phyloP scores from a whole-genome alignment of 352 stramenopile genomes.

The Phytophthora crassamura region DNA sequence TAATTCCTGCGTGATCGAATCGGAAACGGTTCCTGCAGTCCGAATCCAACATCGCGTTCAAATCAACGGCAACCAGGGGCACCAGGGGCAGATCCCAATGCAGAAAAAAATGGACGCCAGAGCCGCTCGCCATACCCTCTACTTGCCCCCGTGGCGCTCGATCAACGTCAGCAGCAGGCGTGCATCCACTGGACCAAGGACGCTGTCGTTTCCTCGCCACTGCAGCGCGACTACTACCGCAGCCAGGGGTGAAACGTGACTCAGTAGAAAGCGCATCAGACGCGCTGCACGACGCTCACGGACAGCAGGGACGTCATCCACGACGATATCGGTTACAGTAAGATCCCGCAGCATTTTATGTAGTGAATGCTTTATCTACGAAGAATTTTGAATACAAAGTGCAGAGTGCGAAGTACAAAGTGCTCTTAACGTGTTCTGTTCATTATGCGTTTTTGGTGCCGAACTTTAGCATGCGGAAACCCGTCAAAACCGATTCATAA shows the following conservation, averaged over 20 bases:
- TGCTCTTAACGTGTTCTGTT: neutral
- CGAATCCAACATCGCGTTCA: slow-evolving; percentile 3
- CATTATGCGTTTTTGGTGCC: neutral
- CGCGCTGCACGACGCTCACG: neutral
- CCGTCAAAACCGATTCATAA: neutral
- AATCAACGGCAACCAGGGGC: slow-evolving; percentile 3
- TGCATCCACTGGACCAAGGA: neutral
- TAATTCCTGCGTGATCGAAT: slow-evolving; percentile 7
- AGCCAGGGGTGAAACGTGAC: neutral
- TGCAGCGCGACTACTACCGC: neutral
- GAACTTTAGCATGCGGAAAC: neutral
- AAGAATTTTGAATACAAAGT: neutral
- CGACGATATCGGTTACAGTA: neutral
- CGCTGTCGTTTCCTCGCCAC: slow-evolving; percentile 3
- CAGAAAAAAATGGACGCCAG: slow-evolving; percentile 1
- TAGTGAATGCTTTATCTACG: neutral
- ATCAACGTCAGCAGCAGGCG: neutral
- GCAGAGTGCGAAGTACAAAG: neutral
- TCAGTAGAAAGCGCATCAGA: slow-evolving; percentile 1
- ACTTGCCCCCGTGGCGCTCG: neutral
- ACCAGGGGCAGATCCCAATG: slow-evolving; percentile 3
- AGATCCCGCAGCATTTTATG: neutral
- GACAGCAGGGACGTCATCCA: neutral
- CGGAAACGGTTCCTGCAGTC: slow-evolving; percentile 7
- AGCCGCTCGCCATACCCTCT: neutral